Evolutionary conservation across 768 basidiomycete genomes (phyloP), one percentile per base, ranked within the genome.

Genomic region (Auricularia heimuer): DNA sequence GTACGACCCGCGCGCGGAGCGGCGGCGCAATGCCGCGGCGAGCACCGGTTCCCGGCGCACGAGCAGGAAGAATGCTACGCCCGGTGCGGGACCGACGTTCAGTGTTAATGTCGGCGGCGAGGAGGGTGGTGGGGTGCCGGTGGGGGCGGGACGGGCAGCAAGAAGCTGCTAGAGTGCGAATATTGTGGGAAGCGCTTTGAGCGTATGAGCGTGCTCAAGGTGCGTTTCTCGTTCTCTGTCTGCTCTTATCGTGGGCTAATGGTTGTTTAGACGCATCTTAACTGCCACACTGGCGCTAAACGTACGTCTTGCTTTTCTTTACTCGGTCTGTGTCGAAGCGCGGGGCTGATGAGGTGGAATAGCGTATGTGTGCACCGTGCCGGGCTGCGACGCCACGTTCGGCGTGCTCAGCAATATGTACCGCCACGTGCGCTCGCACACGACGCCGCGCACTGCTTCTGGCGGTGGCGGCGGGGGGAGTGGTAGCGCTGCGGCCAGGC

Each of bases 401-500:
- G 56, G 56, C 24, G 56, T 60, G 29, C 56, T 60, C 24, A 60
- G 56, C 56, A 60, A 60, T 24, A 60, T 60, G 56, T 60, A 60
- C 56, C 56, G 56, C 29, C 56, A 60, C 18, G 56, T 60, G 11
- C 56, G 56, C 56, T 60, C 56, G 11, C 56, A 60, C 29, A 60
- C 56, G 21, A 35, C 56, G 56, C 56, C 56, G 14, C 56, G 56
- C 56, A 33, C 24, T 1, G 39, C 39, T 7, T 8, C 39, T 8
- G 39, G 39, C 12, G 39, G 39, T 2, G 39, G 39, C 2, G 39
- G 8, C 1, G 29, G 29, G 1, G 24, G 56, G 1, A 18, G 56
- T 4, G 18, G 24, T 14, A 18, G 14, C 18, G 47, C 47, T 4
- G 6, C 24, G 6, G 8, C 11, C 11, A 60, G 33, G 56, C 56